Conservation (phyloP, 1,139 yeast genomes). For the Lodderomyces pseudojiufengensis region DNA sequence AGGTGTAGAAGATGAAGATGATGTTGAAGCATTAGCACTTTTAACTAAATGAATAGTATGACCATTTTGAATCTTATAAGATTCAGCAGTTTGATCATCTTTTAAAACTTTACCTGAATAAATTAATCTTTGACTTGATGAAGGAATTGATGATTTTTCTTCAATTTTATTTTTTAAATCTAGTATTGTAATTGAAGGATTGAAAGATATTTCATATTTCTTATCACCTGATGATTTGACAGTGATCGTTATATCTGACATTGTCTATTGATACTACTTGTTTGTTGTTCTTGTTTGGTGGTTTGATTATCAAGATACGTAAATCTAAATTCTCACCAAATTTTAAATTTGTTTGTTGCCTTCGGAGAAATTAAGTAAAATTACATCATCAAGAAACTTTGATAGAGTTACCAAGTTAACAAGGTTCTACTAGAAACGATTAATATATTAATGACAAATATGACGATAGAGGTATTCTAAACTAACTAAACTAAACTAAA, state of each 20-base stretch:
- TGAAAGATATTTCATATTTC: conserved; percentile 64
- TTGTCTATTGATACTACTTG: conserved; percentile 6
- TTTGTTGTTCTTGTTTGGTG: background rate
- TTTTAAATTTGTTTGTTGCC: background rate
- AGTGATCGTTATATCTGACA: conserved; percentile 28
- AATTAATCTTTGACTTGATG: conserved; percentile 77
- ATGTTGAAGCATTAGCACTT: conserved; percentile 39
- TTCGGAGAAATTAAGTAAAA: too few species aligned
- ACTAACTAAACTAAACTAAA: background rate
- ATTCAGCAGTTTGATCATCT: conserved; percentile 68
- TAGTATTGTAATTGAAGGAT: conserved; percentile 52
- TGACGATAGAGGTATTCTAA: background rate
- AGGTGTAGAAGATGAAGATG: conserved; percentile 4
- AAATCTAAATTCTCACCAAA: background rate
- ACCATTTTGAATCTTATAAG: conserved; percentile 79
- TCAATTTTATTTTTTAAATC: conserved; percentile 70
- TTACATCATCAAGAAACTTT: too few species aligned
- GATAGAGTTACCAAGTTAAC: too few species aligned
- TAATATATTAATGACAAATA: conserved; percentile 1
- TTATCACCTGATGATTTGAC: conserved; percentile 70
- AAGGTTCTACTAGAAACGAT: too few species aligned
- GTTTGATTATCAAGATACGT: background rate
- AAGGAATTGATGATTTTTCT: conserved; percentile 58
- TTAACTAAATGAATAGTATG: conserved; percentile 88
- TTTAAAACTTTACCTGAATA: conserved; percentile 93